Conservation (phyloP, 2,329 filamentous ascomycete species). For the Podosphaera fusca region DNA sequence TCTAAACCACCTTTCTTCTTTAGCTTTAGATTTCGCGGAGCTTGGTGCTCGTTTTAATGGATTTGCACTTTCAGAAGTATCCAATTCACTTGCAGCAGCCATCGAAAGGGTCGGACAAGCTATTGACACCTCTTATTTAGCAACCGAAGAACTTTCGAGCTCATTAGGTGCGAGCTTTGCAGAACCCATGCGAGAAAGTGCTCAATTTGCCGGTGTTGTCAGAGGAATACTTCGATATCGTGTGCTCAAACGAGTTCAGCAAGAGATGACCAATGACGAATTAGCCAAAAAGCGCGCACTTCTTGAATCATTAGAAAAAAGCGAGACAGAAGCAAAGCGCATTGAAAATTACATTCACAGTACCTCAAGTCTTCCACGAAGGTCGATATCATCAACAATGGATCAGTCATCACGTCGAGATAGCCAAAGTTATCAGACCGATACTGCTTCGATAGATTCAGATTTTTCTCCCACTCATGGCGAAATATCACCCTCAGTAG, state of each 20-base stretch:
- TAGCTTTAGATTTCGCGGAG: conserved; percentile 76
- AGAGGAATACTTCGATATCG: conserved; percentile 71
- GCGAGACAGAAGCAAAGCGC: conserved; percentile 75
- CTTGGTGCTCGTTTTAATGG: conserved; percentile 91
- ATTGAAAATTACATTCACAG: conserved; percentile 80
- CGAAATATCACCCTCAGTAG: conserved; percentile 48
- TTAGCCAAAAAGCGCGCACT: conserved; percentile 64
- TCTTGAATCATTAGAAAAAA: conserved; percentile 75
- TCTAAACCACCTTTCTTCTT: conserved; percentile 58
- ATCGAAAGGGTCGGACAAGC: conserved; percentile 91
- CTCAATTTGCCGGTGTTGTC: conserved; percentile 90
- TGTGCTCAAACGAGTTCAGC: conserved; percentile 81
- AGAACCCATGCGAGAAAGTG: conserved; percentile 92
- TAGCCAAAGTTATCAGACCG: conserved; percentile 34
- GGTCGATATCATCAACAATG: conserved; percentile 37
- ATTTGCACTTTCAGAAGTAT: conserved; percentile 84
- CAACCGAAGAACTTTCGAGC: conserved; percentile 72
- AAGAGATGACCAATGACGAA: conserved; percentile 92
- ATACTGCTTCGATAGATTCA: conserved; percentile 79
- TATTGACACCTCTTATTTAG: conserved; percentile 86
- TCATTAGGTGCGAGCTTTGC: conserved; percentile 84
- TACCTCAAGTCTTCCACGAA: conserved; percentile 34
- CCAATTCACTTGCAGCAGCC: conserved; percentile 65
- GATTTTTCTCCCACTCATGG: conserved; percentile 84
- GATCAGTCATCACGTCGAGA: conserved; percentile 26